Base-by-base conservation (phyloP, 192 early-diverging fungal genomes). In the Coemansia sp. region DNA sequence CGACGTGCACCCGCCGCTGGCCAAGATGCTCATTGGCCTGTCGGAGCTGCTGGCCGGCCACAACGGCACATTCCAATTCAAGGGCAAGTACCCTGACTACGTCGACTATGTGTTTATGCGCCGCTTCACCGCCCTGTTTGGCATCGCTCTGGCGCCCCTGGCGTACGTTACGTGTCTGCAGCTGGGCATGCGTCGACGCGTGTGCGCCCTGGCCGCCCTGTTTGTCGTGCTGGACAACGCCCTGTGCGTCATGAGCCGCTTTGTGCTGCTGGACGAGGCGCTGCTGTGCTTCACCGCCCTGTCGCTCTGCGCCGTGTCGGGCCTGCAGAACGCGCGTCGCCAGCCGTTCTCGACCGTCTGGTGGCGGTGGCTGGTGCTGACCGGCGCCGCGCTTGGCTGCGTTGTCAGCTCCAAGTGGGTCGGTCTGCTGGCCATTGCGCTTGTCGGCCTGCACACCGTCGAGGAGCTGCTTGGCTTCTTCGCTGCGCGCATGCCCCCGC, bases 1-100 rank as follows among this genome's bases (percentile, higher is more conserved):
- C 63, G 97, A 99, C 73, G 95, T 99, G 1, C 97, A 99, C 60
- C 97, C 97, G 24, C 95, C 97, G 4, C 70, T 97, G 48, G 95
- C 95, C 34, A 99, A 99, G 77, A 97, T 97, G 81, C 77, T 99
- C 19, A 82, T 94, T 17, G 94, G 86, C 1, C 65, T 97, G 14
- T 81, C 93, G 3, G 97, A 90, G 30, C 42, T 81, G 0, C 42
- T 99, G 19, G 87, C 83, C 9, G 88, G 92, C 0, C 95, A 88
- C 58, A 81, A 97, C 65, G 95, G 94, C 2, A 67, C 78, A 0
- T 97, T 95, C 54, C 75, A 75, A 5, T 99, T 97, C 58, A 82
- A 86, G 19, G 90, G 88, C 5, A n/a, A n/a, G n/a, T 91, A 91
- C 45, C 67, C 20, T 9, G 28, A 23, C 6, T 47, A 47, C 32